Conservation (phyloP, 179 eudicot genomes). For the Beta lomatogona region DNA sequence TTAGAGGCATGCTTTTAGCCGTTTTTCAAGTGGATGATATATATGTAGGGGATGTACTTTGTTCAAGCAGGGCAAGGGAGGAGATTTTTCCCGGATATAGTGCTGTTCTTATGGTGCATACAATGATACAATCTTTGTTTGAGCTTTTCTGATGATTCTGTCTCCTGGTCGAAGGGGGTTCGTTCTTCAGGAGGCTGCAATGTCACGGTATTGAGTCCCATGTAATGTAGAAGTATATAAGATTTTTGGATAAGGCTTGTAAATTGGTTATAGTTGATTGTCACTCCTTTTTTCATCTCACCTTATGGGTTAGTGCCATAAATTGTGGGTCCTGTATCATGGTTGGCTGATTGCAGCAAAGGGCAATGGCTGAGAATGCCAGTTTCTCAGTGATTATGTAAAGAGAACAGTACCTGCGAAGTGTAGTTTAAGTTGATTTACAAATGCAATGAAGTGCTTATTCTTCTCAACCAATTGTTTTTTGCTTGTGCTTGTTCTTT, state of each 20-base stretch:
- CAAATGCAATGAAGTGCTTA: conserved; percentile 22
- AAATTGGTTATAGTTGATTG: conserved; percentile 36
- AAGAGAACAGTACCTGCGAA: conserved; percentile 13
- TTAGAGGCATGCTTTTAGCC: conserved; percentile 10
- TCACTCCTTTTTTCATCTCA: conserved; percentile 3
- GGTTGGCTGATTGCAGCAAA: conserved; percentile 21
- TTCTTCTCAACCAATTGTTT: not conserved
- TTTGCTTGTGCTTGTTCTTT: not conserved
- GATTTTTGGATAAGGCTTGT: conserved; percentile 37
- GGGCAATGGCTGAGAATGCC: conserved; percentile 6
- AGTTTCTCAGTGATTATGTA: conserved; percentile 3
- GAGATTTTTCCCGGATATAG: conserved; percentile 15
- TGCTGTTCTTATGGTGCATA: conserved; percentile 18
- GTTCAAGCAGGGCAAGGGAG: conserved; percentile 14
- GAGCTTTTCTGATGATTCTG: conserved; percentile 26
- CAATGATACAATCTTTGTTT: conserved; percentile 23
- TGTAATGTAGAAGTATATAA: conserved; percentile 41
- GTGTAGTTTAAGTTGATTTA: conserved; percentile 14
- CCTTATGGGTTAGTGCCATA: conserved; percentile 19
- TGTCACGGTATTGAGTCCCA: conserved; percentile 13
- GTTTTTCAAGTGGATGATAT: conserved; percentile 12
- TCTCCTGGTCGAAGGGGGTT: conserved; percentile 20
- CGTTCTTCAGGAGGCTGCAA: conserved; percentile 11
- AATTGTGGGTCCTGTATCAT: conserved; percentile 17
- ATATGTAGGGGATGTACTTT: conserved; percentile 10